Conservation (phyloP, 495 filamentous ascomycete genomes). For the Geoglossum glabrum region DNA sequence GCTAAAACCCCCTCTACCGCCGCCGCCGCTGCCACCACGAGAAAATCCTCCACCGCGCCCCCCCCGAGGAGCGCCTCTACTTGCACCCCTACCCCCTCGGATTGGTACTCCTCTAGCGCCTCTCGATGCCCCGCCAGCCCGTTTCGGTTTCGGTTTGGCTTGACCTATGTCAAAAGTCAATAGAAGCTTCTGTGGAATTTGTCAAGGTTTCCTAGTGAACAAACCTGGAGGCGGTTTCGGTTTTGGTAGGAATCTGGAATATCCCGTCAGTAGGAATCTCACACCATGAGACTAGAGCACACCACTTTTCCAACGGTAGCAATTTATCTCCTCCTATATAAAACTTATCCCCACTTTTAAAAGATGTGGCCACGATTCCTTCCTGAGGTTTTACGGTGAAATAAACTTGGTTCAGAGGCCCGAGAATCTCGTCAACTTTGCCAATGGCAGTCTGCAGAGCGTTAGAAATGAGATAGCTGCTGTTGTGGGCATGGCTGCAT, state of each 20-base stretch:
- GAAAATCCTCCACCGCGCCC: conserved; percentile 25
- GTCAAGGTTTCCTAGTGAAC: conserved; percentile 10
- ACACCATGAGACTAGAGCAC: neutral
- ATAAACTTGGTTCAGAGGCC: conserved; percentile 87
- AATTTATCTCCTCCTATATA: conserved; percentile 91
- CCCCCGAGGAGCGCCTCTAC: conserved; percentile 7
- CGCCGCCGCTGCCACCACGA: conserved; percentile 22
- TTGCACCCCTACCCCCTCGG: conserved; percentile 3
- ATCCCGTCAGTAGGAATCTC: neutral
- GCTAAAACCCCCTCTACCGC: conserved; percentile 18
- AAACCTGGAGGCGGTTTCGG: conserved; percentile 61
- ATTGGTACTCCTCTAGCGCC: conserved; percentile 12
- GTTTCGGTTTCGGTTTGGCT: conserved; percentile 38
- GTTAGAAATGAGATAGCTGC: conserved; percentile 10
- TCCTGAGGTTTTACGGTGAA: conserved; percentile 96
- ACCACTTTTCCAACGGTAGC: conserved; percentile 67
- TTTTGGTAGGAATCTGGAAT: conserved; percentile 66
- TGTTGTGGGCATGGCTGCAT: neutral
- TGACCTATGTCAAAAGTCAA: conserved; percentile 18
- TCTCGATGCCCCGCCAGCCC: conserved; percentile 31
- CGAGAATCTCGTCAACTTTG: conserved; percentile 65
- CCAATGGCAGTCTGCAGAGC: conserved; percentile 43
- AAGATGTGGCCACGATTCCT: conserved; percentile 82
- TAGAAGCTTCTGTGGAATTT: conserved; percentile 17
- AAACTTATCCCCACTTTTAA: conserved; percentile 92